phyloP scores from a whole-genome alignment of 495 filamentous ascomycete genomes.

The Parachaetomium inaequale region DNA sequence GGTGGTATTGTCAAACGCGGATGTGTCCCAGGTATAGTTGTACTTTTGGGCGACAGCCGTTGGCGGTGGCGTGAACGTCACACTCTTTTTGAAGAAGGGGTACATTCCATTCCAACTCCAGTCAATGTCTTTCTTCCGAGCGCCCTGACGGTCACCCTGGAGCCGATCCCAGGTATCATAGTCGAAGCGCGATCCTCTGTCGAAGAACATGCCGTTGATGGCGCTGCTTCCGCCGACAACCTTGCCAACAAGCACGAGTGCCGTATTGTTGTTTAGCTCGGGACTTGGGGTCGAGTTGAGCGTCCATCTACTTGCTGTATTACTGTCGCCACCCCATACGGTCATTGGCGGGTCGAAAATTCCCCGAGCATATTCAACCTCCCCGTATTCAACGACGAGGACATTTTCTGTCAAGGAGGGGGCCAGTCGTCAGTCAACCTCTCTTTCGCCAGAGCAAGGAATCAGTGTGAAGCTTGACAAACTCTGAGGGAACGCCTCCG shows the following conservation, averaged over 20 bases:
- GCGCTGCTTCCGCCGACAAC: conserved; percentile 42
- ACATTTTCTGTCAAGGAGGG: conserved; percentile 31
- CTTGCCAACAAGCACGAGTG: conserved; percentile 33
- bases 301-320: conserved; percentile 1
- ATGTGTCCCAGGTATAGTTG: conserved; percentile 22
- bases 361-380: conserved; percentile 25
- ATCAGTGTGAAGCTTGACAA: neutral
- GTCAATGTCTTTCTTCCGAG: neutral
- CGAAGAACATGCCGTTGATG: conserved; percentile 42
- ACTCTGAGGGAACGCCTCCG: conserved; percentile 24
- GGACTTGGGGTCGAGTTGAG: conserved; percentile 9
- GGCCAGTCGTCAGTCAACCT: neutral
- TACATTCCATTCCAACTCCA: conserved; percentile 40
- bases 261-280: conserved; percentile 27
- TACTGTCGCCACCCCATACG: neutral
- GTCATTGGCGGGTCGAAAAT: conserved; percentile 21
- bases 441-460: neutral
- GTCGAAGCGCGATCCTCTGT: conserved; percentile 35
- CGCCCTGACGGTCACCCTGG: conserved; percentile 34
- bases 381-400: conserved; percentile 42
- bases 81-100: conserved; percentile 41
- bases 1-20: conserved; percentile 15
- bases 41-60: conserved; percentile 6
- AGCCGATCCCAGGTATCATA: conserved; percentile 51
- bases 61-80: conserved; percentile 28